Evolutionary conservation across 352 stramenopile species (phyloP).

Genomic region (Phytopythium helicoides): DNA sequence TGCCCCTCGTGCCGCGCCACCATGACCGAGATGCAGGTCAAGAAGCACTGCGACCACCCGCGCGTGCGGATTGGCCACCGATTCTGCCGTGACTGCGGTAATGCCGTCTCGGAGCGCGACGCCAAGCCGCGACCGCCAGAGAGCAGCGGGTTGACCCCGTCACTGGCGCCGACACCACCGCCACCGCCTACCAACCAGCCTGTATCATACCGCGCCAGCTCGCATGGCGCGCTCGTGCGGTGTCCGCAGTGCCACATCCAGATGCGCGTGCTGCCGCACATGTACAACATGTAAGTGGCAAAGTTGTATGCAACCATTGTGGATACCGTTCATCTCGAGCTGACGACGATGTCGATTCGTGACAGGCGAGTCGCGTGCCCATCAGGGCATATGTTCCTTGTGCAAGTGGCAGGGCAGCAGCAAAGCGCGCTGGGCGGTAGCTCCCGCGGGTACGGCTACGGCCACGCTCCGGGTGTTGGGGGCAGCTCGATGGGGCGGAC

Average conservation of each 20-base stretch:
- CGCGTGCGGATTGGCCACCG: slow-evolving; percentile 75
- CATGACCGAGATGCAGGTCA: slow-evolving; percentile 82
- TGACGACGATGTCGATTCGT: not conserved
- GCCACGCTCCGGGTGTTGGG: slow-evolving; percentile 16
- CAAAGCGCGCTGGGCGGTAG: slow-evolving; percentile 11
- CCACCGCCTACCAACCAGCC: slow-evolving; percentile 32
- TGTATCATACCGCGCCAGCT: slow-evolving; percentile 73
- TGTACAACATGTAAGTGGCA: slow-evolving; percentile 86
- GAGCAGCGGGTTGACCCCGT: not conserved
- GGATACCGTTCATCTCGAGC: slow-evolving; percentile 2
- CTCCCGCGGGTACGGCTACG: slow-evolving; percentile 20
- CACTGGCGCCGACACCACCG: slow-evolving; percentile 1
- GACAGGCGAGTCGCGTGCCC: slow-evolving; percentile 75
- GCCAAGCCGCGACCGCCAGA: slow-evolving; percentile 64
- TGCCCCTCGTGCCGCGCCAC: slow-evolving; percentile 74
- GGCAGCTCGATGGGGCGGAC: slow-evolving; percentile 15
- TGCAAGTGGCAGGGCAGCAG: slow-evolving; percentile 65
- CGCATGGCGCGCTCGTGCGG: slow-evolving; percentile 80
- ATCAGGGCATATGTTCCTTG: slow-evolving; percentile 84
- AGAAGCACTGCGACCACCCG: slow-evolving; percentile 82
- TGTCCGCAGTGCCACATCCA: slow-evolving; percentile 86
- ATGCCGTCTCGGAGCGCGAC: slow-evolving; percentile 51
- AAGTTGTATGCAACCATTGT: not conserved
- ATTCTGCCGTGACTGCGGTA: slow-evolving; percentile 79
- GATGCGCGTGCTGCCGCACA: slow-evolving; percentile 84